A percentile compares a stretch with the other conserved stretches of the same genome.
Conservation (phyloP, 2,329 filamentous ascomycete species). For the Gaeumannomyces tritici region DNA sequence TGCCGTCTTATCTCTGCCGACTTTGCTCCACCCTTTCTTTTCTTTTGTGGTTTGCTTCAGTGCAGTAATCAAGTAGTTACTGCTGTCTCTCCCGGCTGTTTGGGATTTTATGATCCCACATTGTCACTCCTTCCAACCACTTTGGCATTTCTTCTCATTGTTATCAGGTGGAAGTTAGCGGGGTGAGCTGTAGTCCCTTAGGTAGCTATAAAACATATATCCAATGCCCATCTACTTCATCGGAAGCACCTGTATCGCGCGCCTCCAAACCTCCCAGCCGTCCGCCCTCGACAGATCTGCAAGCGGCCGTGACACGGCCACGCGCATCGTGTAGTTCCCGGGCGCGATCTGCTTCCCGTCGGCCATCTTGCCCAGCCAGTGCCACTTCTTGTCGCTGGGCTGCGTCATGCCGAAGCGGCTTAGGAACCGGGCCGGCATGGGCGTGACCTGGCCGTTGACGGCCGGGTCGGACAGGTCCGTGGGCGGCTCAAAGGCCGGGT, state of each 20-base stretch:
- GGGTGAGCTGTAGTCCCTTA: no score
- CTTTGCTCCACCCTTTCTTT: no score
- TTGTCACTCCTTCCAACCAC: no score
- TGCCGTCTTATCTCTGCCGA: no score
- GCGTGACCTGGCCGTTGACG: conserved; percentile 3
- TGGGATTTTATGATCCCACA: no score
- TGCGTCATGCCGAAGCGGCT: conserved; percentile 6
- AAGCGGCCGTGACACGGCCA: conserved; percentile 5
- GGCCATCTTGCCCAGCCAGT: conserved; percentile 10
- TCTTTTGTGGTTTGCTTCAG: no score
- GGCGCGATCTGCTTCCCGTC: conserved; percentile 21
- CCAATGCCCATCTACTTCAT: background rate
- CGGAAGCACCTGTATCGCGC: background rate
- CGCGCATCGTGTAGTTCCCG: conserved; percentile 19
- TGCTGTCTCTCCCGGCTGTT: no score
- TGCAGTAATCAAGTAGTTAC: no score
- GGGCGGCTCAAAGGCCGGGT: background rate
- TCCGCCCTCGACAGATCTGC: conserved; percentile 1
- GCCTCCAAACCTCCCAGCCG: conserved; percentile 6
- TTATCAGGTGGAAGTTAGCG: no score
- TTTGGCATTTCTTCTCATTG: no score
- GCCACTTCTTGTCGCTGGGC: conserved; percentile 3
- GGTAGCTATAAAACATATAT: no score
- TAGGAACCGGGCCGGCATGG: conserved; percentile 11
- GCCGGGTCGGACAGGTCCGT: background rate